Evolutionary conservation across 176 grass and related monocot genomes (phyloP), one percentile per base, ranked within the genome.

Genomic region (Rhynchospora pubera): DNA sequence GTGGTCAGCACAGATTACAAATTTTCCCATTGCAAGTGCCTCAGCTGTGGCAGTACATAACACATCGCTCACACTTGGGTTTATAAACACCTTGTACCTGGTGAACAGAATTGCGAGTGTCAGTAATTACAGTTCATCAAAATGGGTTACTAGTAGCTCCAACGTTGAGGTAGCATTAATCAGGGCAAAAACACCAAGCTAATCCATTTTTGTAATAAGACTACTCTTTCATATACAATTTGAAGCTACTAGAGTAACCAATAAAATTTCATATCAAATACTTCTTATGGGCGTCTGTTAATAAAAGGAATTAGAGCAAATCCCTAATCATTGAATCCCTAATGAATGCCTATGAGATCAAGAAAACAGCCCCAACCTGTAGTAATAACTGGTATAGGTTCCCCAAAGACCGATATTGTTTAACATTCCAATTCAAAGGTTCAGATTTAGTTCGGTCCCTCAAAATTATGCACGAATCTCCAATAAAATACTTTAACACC

Each of bases 51-150:
- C 92, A 0, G 96, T 95, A 84, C 92, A 95, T 3, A 95, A 85
- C 70, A 91, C 96, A 39, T 93, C 93, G 6, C 96, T 99, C 24
- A 99, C 84, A 50, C 91, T 95, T 56, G 96, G 93, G 85, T 95
- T 99, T 84, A 93, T 87, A 65, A 95, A 99, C 62, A 99, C 80
- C 77, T 99, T 99, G 80, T 99, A 95, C 67, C 95, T 98, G 83
- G 18, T 53, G 84, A 86, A 65, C 5, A 74, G 83, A 74, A 14
- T 45, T 59, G 53, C 65, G 59, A 14, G 50, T 65, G 69, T 85
- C 55, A 65, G 51, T 55, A 76, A 55, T 16, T 48, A 75, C 48
- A 76, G 30, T 76, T n/a, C n/a, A n/a, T n/a, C 47, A 76, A 55
- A 30, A 56, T 53, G 47, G 55, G 47, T 55, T 58, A 24, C 46